These are phyloP conservation scores for Podospora didyma DNA, from an alignment of 495 filamentous ascomycete species.

Conservation along the genomic window DNA sequence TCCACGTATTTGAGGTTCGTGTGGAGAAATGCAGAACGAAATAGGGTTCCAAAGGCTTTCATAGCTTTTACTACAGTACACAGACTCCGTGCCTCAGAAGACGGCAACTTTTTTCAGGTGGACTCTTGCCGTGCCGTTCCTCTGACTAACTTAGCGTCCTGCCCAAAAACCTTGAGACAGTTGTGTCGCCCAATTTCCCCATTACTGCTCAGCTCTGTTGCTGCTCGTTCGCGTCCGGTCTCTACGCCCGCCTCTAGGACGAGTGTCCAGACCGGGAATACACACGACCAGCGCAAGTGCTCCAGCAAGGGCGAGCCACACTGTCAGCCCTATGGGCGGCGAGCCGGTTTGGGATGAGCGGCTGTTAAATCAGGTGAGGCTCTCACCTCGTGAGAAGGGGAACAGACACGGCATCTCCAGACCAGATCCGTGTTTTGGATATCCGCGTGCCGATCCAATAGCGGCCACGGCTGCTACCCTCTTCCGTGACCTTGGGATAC, in stretches of 20 bases:
- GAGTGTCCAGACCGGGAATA: not conserved
- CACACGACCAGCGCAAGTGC: no score
- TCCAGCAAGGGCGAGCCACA: no score
- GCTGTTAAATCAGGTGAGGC: slow-evolving; percentile 29
- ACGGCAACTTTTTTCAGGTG: slow-evolving; percentile 2
- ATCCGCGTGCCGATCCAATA: slow-evolving; percentile 21
- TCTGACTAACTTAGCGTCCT: not conserved
- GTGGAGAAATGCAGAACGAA: slow-evolving; percentile 13
- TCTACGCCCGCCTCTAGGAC: not conserved
- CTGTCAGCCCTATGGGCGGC: not conserved
- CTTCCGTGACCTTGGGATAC: slow-evolving; percentile 10
- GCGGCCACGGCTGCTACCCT: slow-evolving; percentile 7
- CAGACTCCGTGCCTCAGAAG: slow-evolving; percentile 7
- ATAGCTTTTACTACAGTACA: slow-evolving; percentile 11
- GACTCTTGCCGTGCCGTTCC: slow-evolving; percentile 2
- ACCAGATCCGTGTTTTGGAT: slow-evolving; percentile 32
- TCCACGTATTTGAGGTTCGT: slow-evolving; percentile 11
- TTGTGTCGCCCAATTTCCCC: not conserved
- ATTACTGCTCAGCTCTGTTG: not conserved
- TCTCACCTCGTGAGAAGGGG: slow-evolving; percentile 4
- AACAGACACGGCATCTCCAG: slow-evolving; percentile 23
- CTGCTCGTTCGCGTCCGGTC: not conserved
- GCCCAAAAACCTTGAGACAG: not conserved
- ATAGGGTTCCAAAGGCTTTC: not conserved
- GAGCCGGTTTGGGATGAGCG: slow-evolving; percentile 22